Conservation (phyloP, 192 early-diverging fungal genomes). For the Backusella mclennaniae region DNA sequence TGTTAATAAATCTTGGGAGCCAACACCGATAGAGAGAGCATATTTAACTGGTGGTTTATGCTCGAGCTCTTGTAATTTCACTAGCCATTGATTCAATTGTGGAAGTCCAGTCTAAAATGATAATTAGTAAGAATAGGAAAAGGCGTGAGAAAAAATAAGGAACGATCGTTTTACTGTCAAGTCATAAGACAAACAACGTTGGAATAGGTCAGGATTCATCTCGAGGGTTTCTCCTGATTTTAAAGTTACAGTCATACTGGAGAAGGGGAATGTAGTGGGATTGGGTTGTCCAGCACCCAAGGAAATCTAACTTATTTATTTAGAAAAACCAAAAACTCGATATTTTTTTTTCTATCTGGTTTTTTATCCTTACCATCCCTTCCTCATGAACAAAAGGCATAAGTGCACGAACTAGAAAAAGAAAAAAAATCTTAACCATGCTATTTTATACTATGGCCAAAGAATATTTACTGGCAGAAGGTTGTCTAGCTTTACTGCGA, state of each 20-base stretch:
- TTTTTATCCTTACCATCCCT: slow-evolving; percentile 12
- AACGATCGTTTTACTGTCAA: slow-evolving; percentile 41
- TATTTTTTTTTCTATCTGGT: not conserved
- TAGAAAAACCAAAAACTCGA: not conserved
- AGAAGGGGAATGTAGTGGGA: slow-evolving; percentile 63
- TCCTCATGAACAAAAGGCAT: slow-evolving; percentile 27
- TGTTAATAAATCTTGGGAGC: slow-evolving; percentile 55
- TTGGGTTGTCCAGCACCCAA: slow-evolving; percentile 74
- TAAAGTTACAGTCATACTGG: slow-evolving; percentile 47
- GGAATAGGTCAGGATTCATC: slow-evolving; percentile 51
- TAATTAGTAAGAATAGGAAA: not conserved
- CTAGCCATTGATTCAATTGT: slow-evolving; percentile 43
- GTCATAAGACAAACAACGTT: slow-evolving; percentile 63
- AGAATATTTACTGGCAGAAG: slow-evolving; percentile 39
- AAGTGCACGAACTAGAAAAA: slow-evolving; percentile 27
- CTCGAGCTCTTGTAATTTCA: slow-evolving; percentile 42
- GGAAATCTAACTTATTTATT: slow-evolving; percentile 48
- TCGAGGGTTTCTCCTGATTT: slow-evolving; percentile 59
- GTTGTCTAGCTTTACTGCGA: slow-evolving; percentile 40
- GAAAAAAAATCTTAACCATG: not conserved
- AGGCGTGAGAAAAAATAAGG: not conserved
- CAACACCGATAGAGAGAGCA: slow-evolving; percentile 44
- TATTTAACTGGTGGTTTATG: slow-evolving; percentile 46
- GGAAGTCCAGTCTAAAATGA: slow-evolving; percentile 45
- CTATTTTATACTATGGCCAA: not conserved